These are phyloP conservation scores for Malus sieversii DNA, from an alignment of 306 rosid genomes.

Conservation along the genomic window DNA sequence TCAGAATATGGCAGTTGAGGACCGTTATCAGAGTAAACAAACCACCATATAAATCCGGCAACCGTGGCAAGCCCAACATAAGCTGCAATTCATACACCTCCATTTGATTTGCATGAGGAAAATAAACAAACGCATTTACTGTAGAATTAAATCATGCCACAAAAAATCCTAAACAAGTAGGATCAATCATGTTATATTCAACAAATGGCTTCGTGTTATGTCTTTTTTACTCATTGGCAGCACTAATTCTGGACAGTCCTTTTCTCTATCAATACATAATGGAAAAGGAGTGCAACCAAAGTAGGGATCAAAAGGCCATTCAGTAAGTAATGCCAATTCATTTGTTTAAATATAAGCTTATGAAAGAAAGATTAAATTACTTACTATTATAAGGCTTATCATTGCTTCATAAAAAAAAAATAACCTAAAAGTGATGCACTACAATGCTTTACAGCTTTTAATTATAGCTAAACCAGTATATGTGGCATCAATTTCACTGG, in stretches of 20 bases:
- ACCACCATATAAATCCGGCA: conserved; percentile 99
- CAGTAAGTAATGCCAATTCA: neutral
- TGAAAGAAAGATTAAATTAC: neutral
- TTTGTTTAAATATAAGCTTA: neutral
- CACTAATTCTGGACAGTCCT: neutral
- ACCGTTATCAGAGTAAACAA: conserved; percentile 77
- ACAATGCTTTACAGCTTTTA: neutral
- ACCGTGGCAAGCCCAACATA: conserved; percentile 94
- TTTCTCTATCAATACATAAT: neutral
- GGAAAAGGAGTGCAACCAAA: neutral
- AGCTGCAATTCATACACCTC: conserved; percentile 43
- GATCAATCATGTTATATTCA: neutral
- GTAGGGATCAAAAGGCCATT: neutral
- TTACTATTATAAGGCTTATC: neutral
- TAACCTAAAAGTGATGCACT: neutral
- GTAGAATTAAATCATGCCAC: neutral
- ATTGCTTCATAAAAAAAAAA: neutral
- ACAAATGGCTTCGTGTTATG: neutral
- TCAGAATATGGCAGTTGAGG: conserved; percentile 79
- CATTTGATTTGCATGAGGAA: neutral
- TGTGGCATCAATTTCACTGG: neutral
- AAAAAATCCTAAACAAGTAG: neutral
- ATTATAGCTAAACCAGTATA: neutral
- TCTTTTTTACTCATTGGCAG: neutral
- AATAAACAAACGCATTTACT: neutral